Base-by-base conservation (phyloP, 208 protist species). In the Crithidia acanthocephali region DNA sequence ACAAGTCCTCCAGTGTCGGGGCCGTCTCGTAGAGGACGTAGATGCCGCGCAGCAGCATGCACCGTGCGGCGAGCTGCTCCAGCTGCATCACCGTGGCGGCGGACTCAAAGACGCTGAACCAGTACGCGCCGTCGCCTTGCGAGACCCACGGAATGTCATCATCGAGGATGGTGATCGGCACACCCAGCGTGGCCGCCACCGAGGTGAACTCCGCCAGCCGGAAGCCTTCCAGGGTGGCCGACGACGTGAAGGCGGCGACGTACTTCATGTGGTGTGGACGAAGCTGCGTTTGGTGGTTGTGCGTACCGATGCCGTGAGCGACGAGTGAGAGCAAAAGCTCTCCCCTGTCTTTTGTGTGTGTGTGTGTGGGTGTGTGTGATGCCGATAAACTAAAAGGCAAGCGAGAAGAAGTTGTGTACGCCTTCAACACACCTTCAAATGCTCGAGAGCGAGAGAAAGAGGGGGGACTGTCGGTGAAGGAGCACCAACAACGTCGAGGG, bases 201-300 rank as follows among this genome's bases (percentile, higher is more conserved):
- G 76, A 64, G 11, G 76, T 51, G 27, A 95, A 79, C 70, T 95
- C 88, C 1, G 72, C 65, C 30, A 79, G 47, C 25, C 88, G 83
- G 65, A 95, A 91, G 27, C 66, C 28, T 13, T 72, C 62, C 7
- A 95, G 80, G 8, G 76, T 83, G 28, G 82, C 61, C 5, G 74
- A 86, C 47, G 85, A 92, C n/a, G 86, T 81, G 67, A 95, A 95
- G 52, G 81, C 80, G 8, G 81, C 87, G 42, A 93, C 53, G 51
- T 86, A 92, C 64, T 80, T 80, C 87, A 92, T 93, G 27, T n/a
- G 20, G 8, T 32, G 13, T 2, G 30, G 2, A 7, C 20, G 28
- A 7, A 40, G 52, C 10, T 13, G 1, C 4, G 52, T 33, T 23
- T n/a, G n/a, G n/a, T n/a, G n/a, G n/a, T n/a, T n/a, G n/a, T n/a